A percentile compares a stretch with the other conserved stretches of the same genome.
phyloP scores from a whole-genome alignment of 345 rosid species.

The Euphorbia peplus region DNA sequence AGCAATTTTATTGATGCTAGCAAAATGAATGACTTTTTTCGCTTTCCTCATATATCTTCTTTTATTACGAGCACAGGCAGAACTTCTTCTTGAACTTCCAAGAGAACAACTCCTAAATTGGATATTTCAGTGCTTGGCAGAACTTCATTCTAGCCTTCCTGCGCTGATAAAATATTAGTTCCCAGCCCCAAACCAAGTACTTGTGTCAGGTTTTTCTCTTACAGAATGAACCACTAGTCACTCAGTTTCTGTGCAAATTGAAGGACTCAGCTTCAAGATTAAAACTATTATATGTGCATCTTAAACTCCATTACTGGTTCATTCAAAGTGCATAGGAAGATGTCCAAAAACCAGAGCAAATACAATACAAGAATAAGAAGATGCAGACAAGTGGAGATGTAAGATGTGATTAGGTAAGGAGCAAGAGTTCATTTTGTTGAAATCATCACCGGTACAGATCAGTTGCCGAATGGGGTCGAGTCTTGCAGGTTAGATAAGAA shows the following conservation, averaged over 20 bases:
- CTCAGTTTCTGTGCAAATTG: background rate
- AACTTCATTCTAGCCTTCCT: conserved; percentile 77
- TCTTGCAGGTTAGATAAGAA: too few species aligned
- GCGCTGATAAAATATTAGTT: conserved; percentile 72
- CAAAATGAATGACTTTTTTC: background rate
- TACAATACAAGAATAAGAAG: background rate
- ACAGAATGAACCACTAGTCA: conserved; percentile 5
- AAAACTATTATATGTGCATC: background rate
- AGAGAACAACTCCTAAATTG: conserved; percentile 82
- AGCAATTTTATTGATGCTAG: too few species aligned
- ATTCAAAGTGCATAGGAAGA: background rate
- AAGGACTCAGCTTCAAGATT: conserved; percentile 2
- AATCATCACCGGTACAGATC: too few species aligned
- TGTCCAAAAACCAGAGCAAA: background rate
- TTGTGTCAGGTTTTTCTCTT: background rate
- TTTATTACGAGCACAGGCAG: conserved; percentile 56
- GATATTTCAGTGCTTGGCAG: conserved; percentile 91
- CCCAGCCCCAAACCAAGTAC: conserved; percentile 4
- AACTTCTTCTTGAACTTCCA: conserved; percentile 90
- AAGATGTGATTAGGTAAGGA: too few species aligned
- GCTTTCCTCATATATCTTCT: background rate
- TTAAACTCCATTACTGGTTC: background rate
- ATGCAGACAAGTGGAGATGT: background rate
- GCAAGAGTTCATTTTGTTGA: too few species aligned
- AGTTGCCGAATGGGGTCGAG: too few species aligned